A percentile compares a stretch with the other conserved stretches of the same genome.
Conservation (phyloP, 2,329 filamentous ascomycete genomes). For the Fusarium illudens region DNA sequence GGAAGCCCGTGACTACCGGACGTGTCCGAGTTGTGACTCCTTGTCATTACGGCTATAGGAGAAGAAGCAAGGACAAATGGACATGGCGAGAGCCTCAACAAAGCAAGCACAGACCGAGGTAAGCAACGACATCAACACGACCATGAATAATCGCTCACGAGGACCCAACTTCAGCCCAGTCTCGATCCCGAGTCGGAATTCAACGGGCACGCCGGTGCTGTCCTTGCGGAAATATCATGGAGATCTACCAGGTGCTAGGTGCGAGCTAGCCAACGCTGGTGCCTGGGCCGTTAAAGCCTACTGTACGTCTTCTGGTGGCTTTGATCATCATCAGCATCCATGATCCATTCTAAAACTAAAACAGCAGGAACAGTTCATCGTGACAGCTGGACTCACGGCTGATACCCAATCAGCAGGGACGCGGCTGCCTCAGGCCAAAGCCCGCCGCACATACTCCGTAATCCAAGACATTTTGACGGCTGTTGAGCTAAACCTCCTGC, state of each 20-base stretch:
- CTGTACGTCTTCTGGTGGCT: background rate
- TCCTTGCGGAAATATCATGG: background rate
- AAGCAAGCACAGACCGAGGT: constrained; percentile 8
- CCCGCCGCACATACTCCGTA: too few relatives aligned
- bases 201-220: background rate
- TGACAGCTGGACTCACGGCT: background rate
- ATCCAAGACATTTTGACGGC: constrained; percentile 29
- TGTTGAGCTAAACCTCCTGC: constrained; percentile 5
- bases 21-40: background rate
- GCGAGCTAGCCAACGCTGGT: background rate
- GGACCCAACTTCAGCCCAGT: constrained; percentile 6
- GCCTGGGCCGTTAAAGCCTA: background rate
- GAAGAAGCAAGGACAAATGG: background rate
- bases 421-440: constrained; percentile 21
- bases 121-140: constrained; percentile 1
- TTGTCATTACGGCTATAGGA: background rate
- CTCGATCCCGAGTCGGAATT: background rate
- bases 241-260: background rate
- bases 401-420: constrained; percentile 18
- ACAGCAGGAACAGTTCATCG: constrained; percentile 28
- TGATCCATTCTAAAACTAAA: constrained; percentile 21
- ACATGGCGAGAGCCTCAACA: constrained; percentile 20
- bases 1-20: background rate
- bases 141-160: constrained; percentile 6
- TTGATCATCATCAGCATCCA: background rate